Evolutionary conservation across 257 asterid species (phyloP).

Genomic region (Orobanche coerulescens): DNA sequence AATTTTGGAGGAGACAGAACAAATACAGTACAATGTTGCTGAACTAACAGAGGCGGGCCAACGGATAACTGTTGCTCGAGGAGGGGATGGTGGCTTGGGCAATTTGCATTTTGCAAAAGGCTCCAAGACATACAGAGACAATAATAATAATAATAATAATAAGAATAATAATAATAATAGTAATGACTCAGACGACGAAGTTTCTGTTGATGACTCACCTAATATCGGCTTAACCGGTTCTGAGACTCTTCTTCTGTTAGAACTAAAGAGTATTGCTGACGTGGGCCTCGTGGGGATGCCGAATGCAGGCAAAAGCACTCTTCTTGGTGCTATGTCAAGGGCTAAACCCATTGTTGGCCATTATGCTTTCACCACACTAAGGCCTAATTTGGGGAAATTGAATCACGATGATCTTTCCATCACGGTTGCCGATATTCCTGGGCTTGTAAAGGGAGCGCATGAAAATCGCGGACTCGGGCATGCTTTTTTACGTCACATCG

Average conservation of each 20-base stretch:
- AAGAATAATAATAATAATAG: too few species aligned
- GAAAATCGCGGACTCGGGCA: conserved; percentile 91
- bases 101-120: conserved; percentile 35
- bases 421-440: conserved; percentile 89
- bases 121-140: conserved; percentile 24
- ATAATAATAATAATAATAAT: too few species aligned
- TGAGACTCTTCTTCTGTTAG: conserved; percentile 58
- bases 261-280: conserved; percentile 87
- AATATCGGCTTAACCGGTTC: conserved; percentile 62
- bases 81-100: conserved; percentile 91
- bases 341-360: conserved; percentile 81
- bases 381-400: conserved; percentile 83
- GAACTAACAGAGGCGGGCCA: conserved; percentile 81
- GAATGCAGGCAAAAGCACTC: conserved; percentile 94
- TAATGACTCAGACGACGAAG: conserved; percentile 23
- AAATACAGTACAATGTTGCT: conserved; percentile 55
- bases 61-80: conserved; percentile 59
- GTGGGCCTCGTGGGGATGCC: conserved; percentile 97
- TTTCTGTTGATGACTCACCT: conserved; percentile 32
- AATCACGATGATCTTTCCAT: conserved; percentile 61
- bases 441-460: conserved; percentile 84
- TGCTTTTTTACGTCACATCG: conserved; percentile 83
- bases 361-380: conserved; percentile 88
- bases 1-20: conserved; percentile 32
- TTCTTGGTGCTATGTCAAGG: conserved; percentile 81